Evolutionary conservation across 2,329 filamentous ascomycete genomes (phyloP).

Genomic region (Fonsecaea erecta): DNA sequence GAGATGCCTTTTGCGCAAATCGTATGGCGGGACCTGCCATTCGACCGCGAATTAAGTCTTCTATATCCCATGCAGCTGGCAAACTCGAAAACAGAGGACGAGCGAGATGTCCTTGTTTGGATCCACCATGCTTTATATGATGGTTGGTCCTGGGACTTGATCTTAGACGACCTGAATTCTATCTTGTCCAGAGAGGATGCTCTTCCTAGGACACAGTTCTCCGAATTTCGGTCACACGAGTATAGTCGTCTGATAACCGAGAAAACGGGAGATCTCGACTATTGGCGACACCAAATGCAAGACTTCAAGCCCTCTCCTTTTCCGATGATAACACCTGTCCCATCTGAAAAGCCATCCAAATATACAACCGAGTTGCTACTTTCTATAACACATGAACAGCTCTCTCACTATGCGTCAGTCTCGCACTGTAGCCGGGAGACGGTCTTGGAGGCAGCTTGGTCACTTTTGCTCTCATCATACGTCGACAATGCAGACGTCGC

Average conservation of each 20-base stretch:
- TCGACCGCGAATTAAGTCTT: conserved; percentile 43
- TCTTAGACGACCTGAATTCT: conserved; percentile 68
- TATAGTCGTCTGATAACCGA: background rate
- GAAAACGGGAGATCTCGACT: conserved; percentile 43
- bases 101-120: conserved; percentile 53
- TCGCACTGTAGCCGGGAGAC: conserved; percentile 67
- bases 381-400: conserved; percentile 42
- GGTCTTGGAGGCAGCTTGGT: conserved; percentile 74
- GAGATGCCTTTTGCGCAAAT: conserved; percentile 64
- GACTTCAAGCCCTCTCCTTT: conserved; percentile 60
- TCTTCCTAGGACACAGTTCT: conserved; percentile 62
- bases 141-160: conserved; percentile 85
- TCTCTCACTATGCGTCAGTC: conserved; percentile 46
- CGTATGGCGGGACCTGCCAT: conserved; percentile 61
- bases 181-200: conserved; percentile 50
- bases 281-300: conserved; percentile 71
- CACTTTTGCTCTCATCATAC: conserved; percentile 68
- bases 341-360: background rate
- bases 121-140: conserved; percentile 88
- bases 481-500: conserved; percentile 68
- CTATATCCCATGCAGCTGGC: conserved; percentile 64
- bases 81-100: conserved; percentile 10
- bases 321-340: conserved; percentile 47
- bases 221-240: conserved; percentile 61
- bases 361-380: conserved; percentile 32